Evolutionary conservation across 2,329 filamentous ascomycete genomes (phyloP).

Genomic region (Sporothrix schenckii): DNA sequence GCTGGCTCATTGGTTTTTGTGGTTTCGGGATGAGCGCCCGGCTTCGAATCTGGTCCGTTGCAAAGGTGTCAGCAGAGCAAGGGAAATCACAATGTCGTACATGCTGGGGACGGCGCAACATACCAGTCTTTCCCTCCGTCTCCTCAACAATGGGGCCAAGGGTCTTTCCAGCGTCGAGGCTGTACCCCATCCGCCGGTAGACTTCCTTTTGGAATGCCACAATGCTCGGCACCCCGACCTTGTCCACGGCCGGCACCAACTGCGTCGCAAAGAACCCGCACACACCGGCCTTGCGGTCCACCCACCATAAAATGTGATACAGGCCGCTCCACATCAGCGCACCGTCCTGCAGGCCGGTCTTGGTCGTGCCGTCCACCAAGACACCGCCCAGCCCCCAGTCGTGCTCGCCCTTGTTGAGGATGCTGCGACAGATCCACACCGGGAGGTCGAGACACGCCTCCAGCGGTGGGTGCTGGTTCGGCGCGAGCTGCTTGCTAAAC

Average conservation of each 20-base stretch:
- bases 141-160: not conserved
- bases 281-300: conserved; percentile 39
- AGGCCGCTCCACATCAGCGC: conserved; percentile 39
- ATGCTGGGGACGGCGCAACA: not conserved
- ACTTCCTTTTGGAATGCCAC: conserved; percentile 29
- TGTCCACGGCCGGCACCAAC: conserved; percentile 32
- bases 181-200: conserved; percentile 27
- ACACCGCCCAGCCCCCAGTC: conserved; percentile 39
- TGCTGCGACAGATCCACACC: conserved; percentile 37
- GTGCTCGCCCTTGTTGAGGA: conserved; percentile 37
- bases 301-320: conserved; percentile 39
- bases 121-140: not conserved
- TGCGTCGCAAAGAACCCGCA: conserved; percentile 40
- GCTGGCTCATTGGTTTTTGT: not conserved
- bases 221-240: conserved; percentile 27
- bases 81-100: not conserved
- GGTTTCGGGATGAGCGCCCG: not conserved
- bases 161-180: not conserved
- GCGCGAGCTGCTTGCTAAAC: conserved; percentile 37
- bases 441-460: conserved; percentile 34
- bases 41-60: not conserved
- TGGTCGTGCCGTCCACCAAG: conserved; percentile 35
- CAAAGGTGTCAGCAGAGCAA: not conserved
- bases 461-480: conserved; percentile 26
- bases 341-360: conserved; percentile 35